A percentile compares a stretch with the other conserved stretches of the same genome.
Evolutionary conservation across 768 basidiomycete genomes (phyloP).

Genomic region (Clathrus columnatus): DNA sequence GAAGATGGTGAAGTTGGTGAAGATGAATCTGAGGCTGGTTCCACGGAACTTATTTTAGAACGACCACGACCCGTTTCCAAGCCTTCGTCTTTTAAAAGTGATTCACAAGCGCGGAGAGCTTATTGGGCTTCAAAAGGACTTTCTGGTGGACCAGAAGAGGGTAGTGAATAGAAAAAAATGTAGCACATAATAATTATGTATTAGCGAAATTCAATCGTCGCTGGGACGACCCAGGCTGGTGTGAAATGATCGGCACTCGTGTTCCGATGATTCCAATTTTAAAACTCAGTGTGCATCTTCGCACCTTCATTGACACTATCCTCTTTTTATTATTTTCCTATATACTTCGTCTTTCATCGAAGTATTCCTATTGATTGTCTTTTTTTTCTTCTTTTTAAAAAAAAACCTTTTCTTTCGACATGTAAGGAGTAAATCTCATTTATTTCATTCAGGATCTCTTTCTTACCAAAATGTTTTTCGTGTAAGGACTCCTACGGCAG

Average conservation of each 20-base stretch:
- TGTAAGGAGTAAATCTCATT: background rate
- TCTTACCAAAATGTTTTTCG: background rate
- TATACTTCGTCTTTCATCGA: background rate
- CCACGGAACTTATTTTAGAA: background rate
- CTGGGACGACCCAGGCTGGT: too few species aligned
- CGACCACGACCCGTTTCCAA: background rate
- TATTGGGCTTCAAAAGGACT: constrained; percentile 10
- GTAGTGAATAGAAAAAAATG: constrained; percentile 1
- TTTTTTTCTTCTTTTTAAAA: background rate
- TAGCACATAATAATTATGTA: too few species aligned
- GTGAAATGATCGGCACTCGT: too few species aligned
- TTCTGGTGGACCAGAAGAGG: background rate
- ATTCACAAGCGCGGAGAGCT: background rate
- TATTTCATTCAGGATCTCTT: background rate
- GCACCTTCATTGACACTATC: background rate
- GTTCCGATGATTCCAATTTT: background rate
- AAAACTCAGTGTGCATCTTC: background rate
- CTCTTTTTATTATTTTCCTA: background rate
- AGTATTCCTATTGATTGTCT: too few species aligned
- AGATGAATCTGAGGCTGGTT: background rate
- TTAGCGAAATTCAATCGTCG: too few species aligned
- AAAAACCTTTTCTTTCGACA: background rate
- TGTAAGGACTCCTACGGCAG: background rate
- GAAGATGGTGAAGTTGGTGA: constrained; percentile 41
- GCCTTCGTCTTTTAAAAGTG: background rate